Percentiles rank a stretch among this genome's conserved stretches.
Evolutionary conservation across 768 basidiomycete genomes (phyloP).

Genomic region (Artomyces pyxidatus): DNA sequence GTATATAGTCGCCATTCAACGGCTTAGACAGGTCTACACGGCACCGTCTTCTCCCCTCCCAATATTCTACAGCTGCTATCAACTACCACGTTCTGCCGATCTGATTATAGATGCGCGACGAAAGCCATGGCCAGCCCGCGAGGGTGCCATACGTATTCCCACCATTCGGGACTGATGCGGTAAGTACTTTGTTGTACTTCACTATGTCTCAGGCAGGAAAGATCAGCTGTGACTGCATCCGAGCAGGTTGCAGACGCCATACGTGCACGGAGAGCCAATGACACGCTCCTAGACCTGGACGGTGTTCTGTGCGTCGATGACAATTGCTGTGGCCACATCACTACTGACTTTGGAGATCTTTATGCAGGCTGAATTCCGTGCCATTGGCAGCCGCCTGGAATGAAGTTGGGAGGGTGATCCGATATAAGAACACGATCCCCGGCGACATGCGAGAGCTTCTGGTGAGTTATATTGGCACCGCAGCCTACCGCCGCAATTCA

Average conservation of each 20-base stretch:
- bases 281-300: conserved; percentile 29
- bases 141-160: conserved; percentile 37
- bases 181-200: background rate
- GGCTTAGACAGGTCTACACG: too few relatives aligned
- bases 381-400: conserved; percentile 25
- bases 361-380: conserved; percentile 14
- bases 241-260: conserved; percentile 33
- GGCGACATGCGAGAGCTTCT: conserved; percentile 31
- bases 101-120: too few relatives aligned
- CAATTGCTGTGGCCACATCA: background rate
- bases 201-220: too few relatives aligned
- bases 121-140: too few relatives aligned
- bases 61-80: too few relatives aligned
- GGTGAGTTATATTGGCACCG: conserved; percentile 15
- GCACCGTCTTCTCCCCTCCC: too few relatives aligned
- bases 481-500: background rate
- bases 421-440: conserved; percentile 17
- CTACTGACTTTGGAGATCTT: too few relatives aligned
- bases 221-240: too few relatives aligned
- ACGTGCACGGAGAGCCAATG: conserved; percentile 26
- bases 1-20: too few relatives aligned
- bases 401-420: conserved; percentile 24
- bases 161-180: conserved; percentile 20
- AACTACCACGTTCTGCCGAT: too few relatives aligned
- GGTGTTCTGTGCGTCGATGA: conserved; percentile 29